Evolutionary conservation across 495 filamentous ascomycete genomes (phyloP).

Genomic region (Elaphomyces granulatus): DNA sequence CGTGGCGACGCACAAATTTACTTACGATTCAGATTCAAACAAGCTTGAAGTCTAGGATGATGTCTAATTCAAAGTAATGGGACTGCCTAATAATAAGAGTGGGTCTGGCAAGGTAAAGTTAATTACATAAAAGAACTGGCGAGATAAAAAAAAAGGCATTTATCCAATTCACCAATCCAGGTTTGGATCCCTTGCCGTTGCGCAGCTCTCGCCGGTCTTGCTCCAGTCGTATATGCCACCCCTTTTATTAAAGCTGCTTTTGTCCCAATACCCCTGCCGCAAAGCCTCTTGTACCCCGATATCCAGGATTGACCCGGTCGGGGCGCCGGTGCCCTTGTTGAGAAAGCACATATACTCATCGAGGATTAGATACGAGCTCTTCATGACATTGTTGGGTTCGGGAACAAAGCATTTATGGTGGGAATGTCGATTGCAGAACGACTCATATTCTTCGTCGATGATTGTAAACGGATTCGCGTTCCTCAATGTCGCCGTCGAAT

Average conservation of each 20-base stretch:
- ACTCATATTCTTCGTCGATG: conserved; percentile 31
- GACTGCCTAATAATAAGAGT: too few relatives aligned
- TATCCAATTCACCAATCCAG: too few relatives aligned
- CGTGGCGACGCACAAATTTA: too few relatives aligned
- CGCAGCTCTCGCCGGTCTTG: too few relatives aligned
- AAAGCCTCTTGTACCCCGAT: conserved; percentile 38
- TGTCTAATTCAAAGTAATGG: too few relatives aligned
- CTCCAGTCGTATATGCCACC: conserved; percentile 43
- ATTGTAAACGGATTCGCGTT: conserved; percentile 34
- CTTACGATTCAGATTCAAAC: too few relatives aligned
- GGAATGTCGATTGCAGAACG: conserved; percentile 34
- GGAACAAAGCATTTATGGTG: conserved; percentile 30
- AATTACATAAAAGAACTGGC: too few relatives aligned
- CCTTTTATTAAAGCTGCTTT: conserved; percentile 29
- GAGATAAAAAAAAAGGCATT: too few relatives aligned
- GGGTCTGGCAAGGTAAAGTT: too few relatives aligned
- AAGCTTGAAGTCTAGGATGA: too few relatives aligned
- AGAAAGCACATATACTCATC: conserved; percentile 44
- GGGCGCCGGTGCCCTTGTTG: conserved; percentile 27
- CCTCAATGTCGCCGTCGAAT: conserved; percentile 26
- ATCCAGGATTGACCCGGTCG: conserved; percentile 32
- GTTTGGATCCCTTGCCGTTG: too few relatives aligned
- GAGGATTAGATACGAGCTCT: conserved; percentile 35
- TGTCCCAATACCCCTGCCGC: conserved; percentile 35
- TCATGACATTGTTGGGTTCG: conserved; percentile 40